Conservation (phyloP, 768 basidiomycete species). For the Mycena galericulata region DNA sequence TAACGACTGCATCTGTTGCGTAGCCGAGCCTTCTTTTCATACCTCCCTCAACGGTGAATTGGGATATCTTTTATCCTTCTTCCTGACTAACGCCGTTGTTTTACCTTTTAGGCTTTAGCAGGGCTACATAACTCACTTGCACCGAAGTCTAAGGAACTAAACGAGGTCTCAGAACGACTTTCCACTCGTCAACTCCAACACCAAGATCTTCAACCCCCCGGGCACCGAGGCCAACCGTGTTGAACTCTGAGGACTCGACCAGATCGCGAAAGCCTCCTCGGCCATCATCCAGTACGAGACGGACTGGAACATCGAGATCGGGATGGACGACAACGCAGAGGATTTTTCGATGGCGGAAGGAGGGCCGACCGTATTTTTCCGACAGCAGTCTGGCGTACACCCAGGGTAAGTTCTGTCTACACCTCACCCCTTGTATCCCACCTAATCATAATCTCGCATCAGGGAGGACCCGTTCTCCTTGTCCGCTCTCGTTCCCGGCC, state of each 20-base stretch:
- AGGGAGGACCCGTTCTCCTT: slow-evolving; percentile 87
- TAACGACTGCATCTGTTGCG: no score
- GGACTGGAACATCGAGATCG: slow-evolving; percentile 87
- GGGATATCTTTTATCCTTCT: no score
- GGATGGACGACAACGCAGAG: slow-evolving; percentile 70
- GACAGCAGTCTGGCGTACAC: slow-evolving; percentile 86
- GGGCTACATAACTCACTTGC: no score
- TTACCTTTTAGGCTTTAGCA: no score
- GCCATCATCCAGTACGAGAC: slow-evolving; percentile 87
- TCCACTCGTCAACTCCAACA: slow-evolving; percentile 77
- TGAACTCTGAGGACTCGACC: slow-evolving; percentile 77
- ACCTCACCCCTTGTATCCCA: not conserved
- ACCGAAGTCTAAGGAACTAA: not conserved
- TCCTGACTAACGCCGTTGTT: no score
- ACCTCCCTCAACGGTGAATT: no score
- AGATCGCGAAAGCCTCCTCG: slow-evolving; percentile 75
- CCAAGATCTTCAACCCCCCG: slow-evolving; percentile 79
- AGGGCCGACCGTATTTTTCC: slow-evolving; percentile 76
- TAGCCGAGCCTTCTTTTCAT: no score
- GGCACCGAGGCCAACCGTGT: slow-evolving; percentile 78
- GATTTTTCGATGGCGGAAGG: slow-evolving; percentile 65
- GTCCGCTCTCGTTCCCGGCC: slow-evolving; percentile 71
- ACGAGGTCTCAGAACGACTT: slow-evolving; percentile 66
- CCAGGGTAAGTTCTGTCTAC: slow-evolving; percentile 61
- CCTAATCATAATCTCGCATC: slow-evolving; percentile 12